Percentiles rank a stretch among this genome's conserved stretches.
These are phyloP conservation scores for Colletotrichum phormii DNA, from an alignment of 2,329 filamentous ascomycete genomes.

Conservation along the genomic window DNA sequence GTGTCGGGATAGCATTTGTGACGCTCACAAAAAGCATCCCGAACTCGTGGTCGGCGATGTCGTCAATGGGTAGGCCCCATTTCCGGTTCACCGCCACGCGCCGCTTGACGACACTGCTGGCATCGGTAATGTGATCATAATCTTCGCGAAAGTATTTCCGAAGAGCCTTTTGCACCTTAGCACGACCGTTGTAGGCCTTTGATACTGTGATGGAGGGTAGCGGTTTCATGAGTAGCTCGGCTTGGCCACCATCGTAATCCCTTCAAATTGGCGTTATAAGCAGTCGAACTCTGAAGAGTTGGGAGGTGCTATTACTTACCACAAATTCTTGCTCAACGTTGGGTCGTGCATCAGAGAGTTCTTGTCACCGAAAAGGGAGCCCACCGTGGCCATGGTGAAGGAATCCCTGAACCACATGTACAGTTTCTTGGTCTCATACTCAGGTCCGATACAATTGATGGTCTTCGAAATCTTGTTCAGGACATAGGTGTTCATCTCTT, in stretches of 20 bases:
- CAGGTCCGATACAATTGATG: slow-evolving; percentile 41
- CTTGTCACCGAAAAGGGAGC: slow-evolving; percentile 55
- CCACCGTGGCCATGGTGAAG: slow-evolving; percentile 51
- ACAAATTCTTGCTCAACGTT: slow-evolving; percentile 8
- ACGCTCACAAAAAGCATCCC: slow-evolving; percentile 45
- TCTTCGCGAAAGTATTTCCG: slow-evolving; percentile 44
- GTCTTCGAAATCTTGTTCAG: slow-evolving; percentile 46
- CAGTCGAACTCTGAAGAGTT: neutral
- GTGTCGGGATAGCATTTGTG: slow-evolving; percentile 51
- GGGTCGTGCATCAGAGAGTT: slow-evolving; percentile 52
- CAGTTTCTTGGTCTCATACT: slow-evolving; percentile 6
- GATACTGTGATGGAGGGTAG: slow-evolving; percentile 34
- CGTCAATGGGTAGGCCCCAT: slow-evolving; percentile 43
- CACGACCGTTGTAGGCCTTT: slow-evolving; percentile 41
- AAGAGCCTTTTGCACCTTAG: slow-evolving; percentile 42
- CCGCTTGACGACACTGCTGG: slow-evolving; percentile 44
- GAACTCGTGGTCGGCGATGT: slow-evolving; percentile 47
- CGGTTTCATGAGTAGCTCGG: slow-evolving; percentile 17
- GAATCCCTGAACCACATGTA: slow-evolving; percentile 52
- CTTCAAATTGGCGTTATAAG: neutral
- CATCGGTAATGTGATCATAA: slow-evolving; percentile 41
- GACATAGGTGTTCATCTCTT: slow-evolving; percentile 40
- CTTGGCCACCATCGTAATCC: slow-evolving; percentile 18
- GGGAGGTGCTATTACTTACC: neutral
- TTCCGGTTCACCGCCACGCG: slow-evolving; percentile 44